Evolutionary conservation across 257 asterid genomes (phyloP).

Genomic region (Mitragyna speciosa): DNA sequence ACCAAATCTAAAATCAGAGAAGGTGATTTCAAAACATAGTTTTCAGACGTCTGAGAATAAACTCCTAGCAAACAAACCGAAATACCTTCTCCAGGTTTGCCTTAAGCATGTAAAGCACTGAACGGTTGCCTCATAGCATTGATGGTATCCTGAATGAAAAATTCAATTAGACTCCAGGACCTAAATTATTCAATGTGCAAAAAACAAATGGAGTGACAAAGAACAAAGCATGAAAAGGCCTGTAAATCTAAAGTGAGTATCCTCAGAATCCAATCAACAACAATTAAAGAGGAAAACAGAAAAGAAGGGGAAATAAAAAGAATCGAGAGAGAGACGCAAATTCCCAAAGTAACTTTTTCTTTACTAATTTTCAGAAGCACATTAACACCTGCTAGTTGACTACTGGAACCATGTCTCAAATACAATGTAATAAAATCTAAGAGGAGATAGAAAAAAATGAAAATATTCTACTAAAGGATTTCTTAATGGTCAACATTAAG

Average conservation of each 20-base stretch:
- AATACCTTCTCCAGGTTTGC: slow-evolving; percentile 98
- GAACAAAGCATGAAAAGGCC: slow-evolving; percentile 4
- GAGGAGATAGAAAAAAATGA: slow-evolving; percentile 18
- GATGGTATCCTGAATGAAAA: slow-evolving; percentile 89
- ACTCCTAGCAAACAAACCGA: slow-evolving; percentile 81
- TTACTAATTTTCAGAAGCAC: slow-evolving; percentile 29
- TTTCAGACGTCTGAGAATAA: slow-evolving; percentile 49
- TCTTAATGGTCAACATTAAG: slow-evolving; percentile 58
- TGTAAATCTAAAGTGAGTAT: background rate
- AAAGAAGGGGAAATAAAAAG: background rate
- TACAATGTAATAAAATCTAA: slow-evolving; percentile 23
- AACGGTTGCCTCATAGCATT: slow-evolving; percentile 86
- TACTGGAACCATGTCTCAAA: slow-evolving; percentile 34
- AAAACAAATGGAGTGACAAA: slow-evolving; percentile 17
- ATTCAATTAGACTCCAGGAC: slow-evolving; percentile 73
- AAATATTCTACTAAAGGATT: slow-evolving; percentile 29
- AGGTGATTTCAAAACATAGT: slow-evolving; percentile 11
- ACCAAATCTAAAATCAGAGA: background rate
- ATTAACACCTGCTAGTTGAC: slow-evolving; percentile 36
- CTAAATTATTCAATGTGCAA: slow-evolving; percentile 32
- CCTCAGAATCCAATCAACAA: slow-evolving; percentile 14
- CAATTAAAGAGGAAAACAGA: slow-evolving; percentile 7
- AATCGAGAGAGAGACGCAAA: background rate
- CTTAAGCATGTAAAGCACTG: slow-evolving; percentile 91
- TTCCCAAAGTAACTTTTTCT: slow-evolving; percentile 9